Conservation (phyloP, 768 basidiomycete genomes). For the Mycena rosella region DNA sequence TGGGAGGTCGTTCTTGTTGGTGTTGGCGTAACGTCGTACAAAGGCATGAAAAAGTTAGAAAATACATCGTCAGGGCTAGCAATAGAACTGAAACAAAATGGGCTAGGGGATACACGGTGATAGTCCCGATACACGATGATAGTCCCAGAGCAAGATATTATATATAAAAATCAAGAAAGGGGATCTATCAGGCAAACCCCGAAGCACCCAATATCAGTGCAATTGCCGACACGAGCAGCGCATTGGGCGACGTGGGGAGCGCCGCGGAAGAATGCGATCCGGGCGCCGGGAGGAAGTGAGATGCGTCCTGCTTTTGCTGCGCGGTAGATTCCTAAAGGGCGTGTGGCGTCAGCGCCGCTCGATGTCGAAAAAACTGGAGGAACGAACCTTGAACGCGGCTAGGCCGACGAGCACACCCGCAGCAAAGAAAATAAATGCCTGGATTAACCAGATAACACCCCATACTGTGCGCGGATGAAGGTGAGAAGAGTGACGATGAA, state of each 20-base stretch:
- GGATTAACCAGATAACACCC: conserved; percentile 90
- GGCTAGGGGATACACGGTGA: conserved; percentile 26
- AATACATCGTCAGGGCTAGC: conserved; percentile 14
- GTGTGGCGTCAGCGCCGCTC: not conserved
- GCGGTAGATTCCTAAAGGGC: conserved; percentile 65
- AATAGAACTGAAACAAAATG: not conserved
- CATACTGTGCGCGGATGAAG: conserved; percentile 68
- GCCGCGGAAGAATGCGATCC: conserved; percentile 59
- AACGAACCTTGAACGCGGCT: conserved; percentile 81
- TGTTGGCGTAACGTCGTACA: no score
- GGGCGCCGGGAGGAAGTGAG: conserved; percentile 72
- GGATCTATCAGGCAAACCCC: conserved; percentile 4
- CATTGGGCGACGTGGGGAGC: conserved; percentile 42
- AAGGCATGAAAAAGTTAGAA: no score
- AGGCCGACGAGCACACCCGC: conserved; percentile 83
- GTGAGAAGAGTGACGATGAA: conserved; percentile 13
- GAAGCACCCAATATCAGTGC: conserved; percentile 34
- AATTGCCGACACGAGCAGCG: conserved; percentile 37
- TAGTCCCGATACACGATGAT: no score
- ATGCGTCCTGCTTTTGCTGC: conserved; percentile 60
- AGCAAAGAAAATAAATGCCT: conserved; percentile 81
- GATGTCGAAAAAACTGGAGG: not conserved
- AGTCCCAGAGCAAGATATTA: not conserved
- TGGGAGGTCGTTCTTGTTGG: no score
- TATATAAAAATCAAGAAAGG: not conserved